Evolutionary conservation across 148 eudicot species (phyloP).

Genomic region (Arbutus unedo): DNA sequence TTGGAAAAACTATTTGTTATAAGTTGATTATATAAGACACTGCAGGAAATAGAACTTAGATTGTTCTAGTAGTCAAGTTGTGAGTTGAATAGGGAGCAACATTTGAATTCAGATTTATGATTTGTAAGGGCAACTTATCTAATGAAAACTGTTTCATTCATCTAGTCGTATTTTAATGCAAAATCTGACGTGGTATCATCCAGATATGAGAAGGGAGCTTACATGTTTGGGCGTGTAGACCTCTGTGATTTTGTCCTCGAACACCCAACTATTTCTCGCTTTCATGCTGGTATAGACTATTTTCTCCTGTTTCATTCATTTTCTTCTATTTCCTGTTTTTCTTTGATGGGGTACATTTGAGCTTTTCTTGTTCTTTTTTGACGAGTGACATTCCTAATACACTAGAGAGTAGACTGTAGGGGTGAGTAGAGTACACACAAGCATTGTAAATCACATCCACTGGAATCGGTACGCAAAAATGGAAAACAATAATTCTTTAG

Average conservation of each 20-base stretch:
- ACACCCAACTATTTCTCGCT: slow-evolving; percentile 91
- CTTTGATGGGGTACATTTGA: no score
- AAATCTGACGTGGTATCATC: slow-evolving; percentile 13
- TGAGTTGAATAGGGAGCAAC: not conserved
- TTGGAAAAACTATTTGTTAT: not conserved
- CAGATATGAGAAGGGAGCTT: slow-evolving; percentile 91
- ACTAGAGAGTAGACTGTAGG: not conserved
- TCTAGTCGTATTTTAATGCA: not conserved
- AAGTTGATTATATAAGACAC: not conserved
- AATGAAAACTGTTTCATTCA: not conserved
- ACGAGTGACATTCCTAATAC: no score
- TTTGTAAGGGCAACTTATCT: not conserved
- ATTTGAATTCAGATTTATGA: not conserved
- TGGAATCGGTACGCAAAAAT: not conserved
- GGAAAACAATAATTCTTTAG: not conserved
- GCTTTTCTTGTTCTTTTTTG: no score
- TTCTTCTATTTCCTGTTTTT: not conserved
- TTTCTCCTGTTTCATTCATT: not conserved
- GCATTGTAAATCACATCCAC: not conserved
- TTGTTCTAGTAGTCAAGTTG: not conserved
- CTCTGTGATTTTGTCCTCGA: slow-evolving; percentile 89
- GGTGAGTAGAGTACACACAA: not conserved
- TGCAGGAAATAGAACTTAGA: not conserved
- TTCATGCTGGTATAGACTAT: slow-evolving; percentile 72
- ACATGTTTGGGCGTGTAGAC: slow-evolving; percentile 94